Conservation (phyloP, 805 yeast genomes). For the Brettanomyces naardenensis region DNA sequence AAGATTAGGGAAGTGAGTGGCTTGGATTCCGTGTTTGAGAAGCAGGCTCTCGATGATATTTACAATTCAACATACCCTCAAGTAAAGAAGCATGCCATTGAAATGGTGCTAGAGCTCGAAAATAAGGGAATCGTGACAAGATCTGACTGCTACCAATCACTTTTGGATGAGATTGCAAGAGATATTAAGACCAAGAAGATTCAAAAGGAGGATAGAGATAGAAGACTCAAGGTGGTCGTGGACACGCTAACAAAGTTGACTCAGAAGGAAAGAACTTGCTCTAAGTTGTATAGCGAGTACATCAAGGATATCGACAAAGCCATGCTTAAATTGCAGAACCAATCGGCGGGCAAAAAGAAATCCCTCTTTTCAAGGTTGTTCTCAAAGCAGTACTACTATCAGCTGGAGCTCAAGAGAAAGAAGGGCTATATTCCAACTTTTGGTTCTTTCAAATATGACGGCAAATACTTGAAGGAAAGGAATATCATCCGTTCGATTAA, state of each 20-base stretch:
- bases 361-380: constrained; percentile 32
- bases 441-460: constrained; percentile 72
- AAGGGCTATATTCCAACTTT: constrained; percentile 61
- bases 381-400: constrained; percentile 71
- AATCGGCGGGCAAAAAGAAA: constrained; percentile 38
- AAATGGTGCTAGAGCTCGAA: constrained; percentile 71
- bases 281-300: constrained; percentile 37
- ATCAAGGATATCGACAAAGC: constrained; percentile 38
- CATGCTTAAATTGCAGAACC: constrained; percentile 34
- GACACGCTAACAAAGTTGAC: constrained; percentile 35
- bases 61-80: constrained; percentile 50
- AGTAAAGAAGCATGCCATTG: constrained; percentile 68
- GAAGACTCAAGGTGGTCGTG: constrained; percentile 33
- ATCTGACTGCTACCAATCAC: constrained; percentile 63
- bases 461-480: constrained; percentile 60
- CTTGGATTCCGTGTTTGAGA: constrained; percentile 24
- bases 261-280: constrained; percentile 37
- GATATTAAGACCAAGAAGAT: constrained; percentile 53
- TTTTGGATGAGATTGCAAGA: constrained; percentile 74
- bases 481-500: constrained; percentile 17
- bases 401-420: constrained; percentile 59
- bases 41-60: constrained; percentile 32
- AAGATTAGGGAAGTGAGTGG: constrained; percentile 14
- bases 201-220: constrained; percentile 33
- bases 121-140: constrained; percentile 55